Evolutionary conservation across 1,284 basidiomycete species (phyloP).

Genomic region (Caloboletus inedulis): DNA sequence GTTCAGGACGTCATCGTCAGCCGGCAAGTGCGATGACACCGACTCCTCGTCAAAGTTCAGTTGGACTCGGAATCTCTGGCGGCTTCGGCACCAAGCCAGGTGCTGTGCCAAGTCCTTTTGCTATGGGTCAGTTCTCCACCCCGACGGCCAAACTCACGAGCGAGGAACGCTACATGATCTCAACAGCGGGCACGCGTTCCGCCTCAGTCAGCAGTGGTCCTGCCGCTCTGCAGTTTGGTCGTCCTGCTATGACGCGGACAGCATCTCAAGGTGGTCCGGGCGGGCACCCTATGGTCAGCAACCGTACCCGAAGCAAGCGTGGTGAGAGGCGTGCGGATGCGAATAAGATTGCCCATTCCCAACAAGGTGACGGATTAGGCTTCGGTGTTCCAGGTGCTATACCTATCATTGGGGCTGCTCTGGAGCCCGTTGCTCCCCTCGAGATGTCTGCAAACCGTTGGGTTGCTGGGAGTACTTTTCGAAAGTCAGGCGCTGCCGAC

Average conservation of each 20-base stretch:
- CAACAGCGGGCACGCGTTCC: conserved; percentile 40
- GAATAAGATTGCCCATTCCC: conserved; percentile 37
- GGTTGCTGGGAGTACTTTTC: conserved; percentile 46
- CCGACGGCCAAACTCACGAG: conserved; percentile 58
- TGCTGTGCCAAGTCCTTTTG: conserved; percentile 41
- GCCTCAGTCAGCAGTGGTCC: conserved; percentile 45
- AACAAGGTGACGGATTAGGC: conserved; percentile 34
- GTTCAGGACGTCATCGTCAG: conserved; percentile 57
- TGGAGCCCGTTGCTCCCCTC: conserved; percentile 74
- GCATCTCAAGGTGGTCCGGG: conserved; percentile 70
- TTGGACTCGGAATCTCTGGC: conserved; percentile 52
- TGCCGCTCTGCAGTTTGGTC: conserved; percentile 45
- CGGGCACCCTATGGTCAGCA: conserved; percentile 44
- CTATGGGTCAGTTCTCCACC: conserved; percentile 76
- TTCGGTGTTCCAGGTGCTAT: conserved; percentile 20
- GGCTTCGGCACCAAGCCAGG: conserved; percentile 43
- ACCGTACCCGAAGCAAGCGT: conserved; percentile 70
- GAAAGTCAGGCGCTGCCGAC: conserved; percentile 37
- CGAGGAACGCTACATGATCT: conserved; percentile 68
- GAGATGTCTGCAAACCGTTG: conserved; percentile 82
- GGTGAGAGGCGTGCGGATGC: conserved; percentile 57
- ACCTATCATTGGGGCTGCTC: conserved; percentile 16
- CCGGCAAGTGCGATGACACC: conserved; percentile 41
- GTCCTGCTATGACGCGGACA: conserved; percentile 66
- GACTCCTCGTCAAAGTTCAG: conserved; percentile 48